These are phyloP conservation scores for Thelonectria olida DNA, from an alignment of 2,329 filamentous ascomycete genomes.

Conservation along the genomic window DNA sequence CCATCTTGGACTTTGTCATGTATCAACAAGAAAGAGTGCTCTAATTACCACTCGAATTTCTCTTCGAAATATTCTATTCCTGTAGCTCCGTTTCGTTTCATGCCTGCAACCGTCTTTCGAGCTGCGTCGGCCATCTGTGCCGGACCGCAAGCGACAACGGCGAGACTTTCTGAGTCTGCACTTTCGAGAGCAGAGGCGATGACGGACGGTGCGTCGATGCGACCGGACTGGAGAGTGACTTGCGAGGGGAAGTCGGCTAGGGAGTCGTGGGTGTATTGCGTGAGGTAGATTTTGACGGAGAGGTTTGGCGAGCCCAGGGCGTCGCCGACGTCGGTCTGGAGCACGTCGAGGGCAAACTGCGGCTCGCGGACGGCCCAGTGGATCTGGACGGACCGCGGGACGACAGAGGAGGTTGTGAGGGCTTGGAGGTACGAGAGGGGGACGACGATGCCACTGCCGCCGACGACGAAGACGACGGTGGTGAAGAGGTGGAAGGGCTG, in stretches of 20 bases:
- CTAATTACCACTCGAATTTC: constrained; percentile 52
- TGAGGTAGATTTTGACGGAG: constrained; percentile 50
- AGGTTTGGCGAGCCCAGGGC: constrained; percentile 42
- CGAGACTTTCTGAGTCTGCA: constrained; percentile 41
- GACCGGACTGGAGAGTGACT: constrained; percentile 32
- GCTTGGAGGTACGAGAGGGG: constrained; percentile 50
- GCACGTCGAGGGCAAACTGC: constrained; percentile 47
- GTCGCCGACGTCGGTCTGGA: constrained; percentile 45
- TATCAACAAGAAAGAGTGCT: neutral
- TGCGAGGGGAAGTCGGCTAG: constrained; percentile 27
- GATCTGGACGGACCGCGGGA: constrained; percentile 42
- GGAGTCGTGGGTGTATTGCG: constrained; percentile 26
- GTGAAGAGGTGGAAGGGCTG: constrained; percentile 50
- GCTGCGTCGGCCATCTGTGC: constrained; percentile 56
- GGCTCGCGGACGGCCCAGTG: constrained; percentile 56
- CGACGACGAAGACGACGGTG: constrained; percentile 53
- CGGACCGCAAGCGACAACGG: constrained; percentile 56
- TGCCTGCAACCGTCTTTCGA: constrained; percentile 46
- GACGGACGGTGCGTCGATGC: constrained; percentile 47
- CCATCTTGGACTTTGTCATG: neutral
- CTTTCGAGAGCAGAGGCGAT: constrained; percentile 40
- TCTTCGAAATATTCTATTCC: constrained; percentile 55
- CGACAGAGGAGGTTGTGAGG: constrained; percentile 30
- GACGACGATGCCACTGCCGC: constrained; percentile 56
- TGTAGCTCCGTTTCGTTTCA: constrained; percentile 38